Evolutionary conservation across 1,139 yeast genomes (phyloP), one percentile per base, ranked within the genome.

Genomic region (Candida sp.): DNA sequence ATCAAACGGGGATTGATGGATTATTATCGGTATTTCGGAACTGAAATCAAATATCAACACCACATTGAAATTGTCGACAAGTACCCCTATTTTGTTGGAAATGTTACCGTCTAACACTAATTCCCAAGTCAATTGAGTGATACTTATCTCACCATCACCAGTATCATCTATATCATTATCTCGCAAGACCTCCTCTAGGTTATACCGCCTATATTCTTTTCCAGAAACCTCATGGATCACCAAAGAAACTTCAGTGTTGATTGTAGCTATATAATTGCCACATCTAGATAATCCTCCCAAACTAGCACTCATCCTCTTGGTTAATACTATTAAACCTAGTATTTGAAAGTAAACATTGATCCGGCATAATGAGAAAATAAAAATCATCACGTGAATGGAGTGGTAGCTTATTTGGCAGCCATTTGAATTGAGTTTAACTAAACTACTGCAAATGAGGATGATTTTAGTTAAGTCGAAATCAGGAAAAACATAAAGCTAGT

Each of bases 101-200:
- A 22, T 41, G 2, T 37, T 22, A 1, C 45, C 51, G 1, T 44
- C 38, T 1, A 39, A 22, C 5, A 62, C 49, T 5, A 42, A 38
- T 42, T 70, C 75, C 75, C 74, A 70, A 37, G 41, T 50, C 21
- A 62, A 23, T 42, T 54, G 63, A 32, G 44, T 40, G 4, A 52
- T 42, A 5, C 23, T 8, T 5, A 49, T 21, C 5, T 38, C 15
- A n/a, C 8, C 35, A 9, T n/a, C 21, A 11, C 19, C 22, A 4
- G 32, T 33, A 32, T 37, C 29, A 5, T 9, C 12, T 22, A 9
- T n/a, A 7, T n/a, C 7, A n/a, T n/a, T n/a, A 8, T 22, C 12
- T n/a, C 12, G 19, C 33, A 40, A n/a, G 5, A 33, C 21, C 5
- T 8, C 21, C 4, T 15, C 7, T 7, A 42, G 15, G 33, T 41